phyloP scores from a whole-genome alignment of 208 protist genomes.

The Leishmania tropica region DNA sequence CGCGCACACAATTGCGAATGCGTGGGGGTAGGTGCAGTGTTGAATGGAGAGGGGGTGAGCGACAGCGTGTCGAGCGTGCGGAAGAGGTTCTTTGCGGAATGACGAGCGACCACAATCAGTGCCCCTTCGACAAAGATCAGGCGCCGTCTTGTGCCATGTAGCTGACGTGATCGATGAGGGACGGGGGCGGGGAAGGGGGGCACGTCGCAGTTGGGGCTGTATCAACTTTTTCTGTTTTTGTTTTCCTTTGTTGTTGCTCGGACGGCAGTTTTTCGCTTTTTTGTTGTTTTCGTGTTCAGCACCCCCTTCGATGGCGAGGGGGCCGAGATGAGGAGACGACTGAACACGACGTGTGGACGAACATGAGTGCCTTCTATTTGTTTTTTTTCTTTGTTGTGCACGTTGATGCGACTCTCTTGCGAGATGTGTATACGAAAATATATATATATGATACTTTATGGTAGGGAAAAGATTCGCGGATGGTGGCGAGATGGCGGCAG shows the following conservation, averaged over 20 bases:
- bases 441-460: not conserved
- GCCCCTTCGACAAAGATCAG: not conserved
- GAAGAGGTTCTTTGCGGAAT: not conserved
- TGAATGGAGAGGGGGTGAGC: not conserved
- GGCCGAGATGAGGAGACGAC: not conserved
- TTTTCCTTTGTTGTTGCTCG: not conserved
- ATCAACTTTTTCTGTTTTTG: not conserved
- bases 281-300: not conserved
- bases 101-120: not conserved
- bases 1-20: not conserved
- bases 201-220: not conserved
- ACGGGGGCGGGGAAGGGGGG: not conserved
- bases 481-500: not conserved
- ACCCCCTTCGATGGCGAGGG: not conserved
- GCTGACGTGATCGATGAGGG: not conserved
- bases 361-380: not conserved
- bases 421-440: not conserved
- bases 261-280: not conserved
- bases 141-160: not conserved
- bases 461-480: not conserved
- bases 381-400: not conserved
- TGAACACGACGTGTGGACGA: not conserved
- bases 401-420: not conserved
- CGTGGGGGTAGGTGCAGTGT: not conserved
- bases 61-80: not conserved